Conservation (phyloP, 169 alveolate species). For the Plasmodium yoelii region DNA sequence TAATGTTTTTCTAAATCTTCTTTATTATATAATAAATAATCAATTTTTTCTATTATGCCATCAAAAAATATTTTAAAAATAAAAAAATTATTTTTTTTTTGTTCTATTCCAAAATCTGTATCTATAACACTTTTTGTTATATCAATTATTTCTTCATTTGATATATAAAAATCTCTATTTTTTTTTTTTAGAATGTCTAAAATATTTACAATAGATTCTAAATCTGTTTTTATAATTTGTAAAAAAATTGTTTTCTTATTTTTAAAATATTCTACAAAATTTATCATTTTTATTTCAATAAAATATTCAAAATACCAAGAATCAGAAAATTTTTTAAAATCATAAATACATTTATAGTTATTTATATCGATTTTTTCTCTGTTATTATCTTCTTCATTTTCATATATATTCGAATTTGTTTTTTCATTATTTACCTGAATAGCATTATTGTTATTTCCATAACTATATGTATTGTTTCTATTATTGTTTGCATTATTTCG, state of each 20-base stretch:
- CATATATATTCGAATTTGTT: background rate
- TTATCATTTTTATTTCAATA: conserved; percentile 36
- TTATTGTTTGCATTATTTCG: conserved; percentile 14
- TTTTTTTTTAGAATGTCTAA: conserved; percentile 15
- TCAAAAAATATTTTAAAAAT: conserved; percentile 49
- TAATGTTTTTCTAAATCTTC: conserved; percentile 74
- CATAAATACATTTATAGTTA: conserved; percentile 54
- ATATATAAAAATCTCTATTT: conserved; percentile 26
- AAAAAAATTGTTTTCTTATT: conserved; percentile 29
- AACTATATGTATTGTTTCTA: background rate
- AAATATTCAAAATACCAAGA: conserved; percentile 74
- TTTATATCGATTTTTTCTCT: conserved; percentile 23
- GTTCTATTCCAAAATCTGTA: conserved; percentile 21
- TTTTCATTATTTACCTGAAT: background rate
- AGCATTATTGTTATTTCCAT: background rate
- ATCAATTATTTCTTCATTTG: conserved; percentile 67
- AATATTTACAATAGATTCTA: conserved; percentile 38
- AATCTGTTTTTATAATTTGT: conserved; percentile 23
- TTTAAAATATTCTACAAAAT: conserved; percentile 42
- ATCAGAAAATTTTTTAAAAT: conserved; percentile 65
- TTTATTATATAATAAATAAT: conserved; percentile 58
- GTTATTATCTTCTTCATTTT: background rate
- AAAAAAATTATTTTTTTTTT: conserved; percentile 43
- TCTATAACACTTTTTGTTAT: conserved; percentile 27
- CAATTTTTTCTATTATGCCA: conserved; percentile 59